phyloP scores from a whole-genome alignment of 1,284 basidiomycete species.

The Volvariella surrecta region DNA sequence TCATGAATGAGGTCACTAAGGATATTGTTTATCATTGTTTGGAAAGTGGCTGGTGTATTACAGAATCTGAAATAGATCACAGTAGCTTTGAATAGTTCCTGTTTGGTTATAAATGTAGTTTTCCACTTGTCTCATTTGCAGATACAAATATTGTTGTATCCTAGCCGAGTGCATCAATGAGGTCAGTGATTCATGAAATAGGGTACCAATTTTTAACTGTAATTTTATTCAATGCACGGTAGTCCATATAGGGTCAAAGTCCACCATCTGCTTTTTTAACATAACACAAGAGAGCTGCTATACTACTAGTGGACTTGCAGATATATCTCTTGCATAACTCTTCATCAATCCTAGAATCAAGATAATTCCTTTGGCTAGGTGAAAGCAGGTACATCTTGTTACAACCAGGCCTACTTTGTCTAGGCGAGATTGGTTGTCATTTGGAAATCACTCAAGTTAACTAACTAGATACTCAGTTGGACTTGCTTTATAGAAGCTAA shows the following conservation, averaged over 20 bases:
- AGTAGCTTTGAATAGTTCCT: background rate
- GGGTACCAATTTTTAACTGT: slow-evolving; percentile 20
- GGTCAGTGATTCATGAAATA: slow-evolving; percentile 20
- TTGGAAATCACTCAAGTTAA: no score
- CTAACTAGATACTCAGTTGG: no score
- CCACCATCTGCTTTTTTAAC: slow-evolving; percentile 34
- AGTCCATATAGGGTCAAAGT: slow-evolving; percentile 26
- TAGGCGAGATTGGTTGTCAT: no score
- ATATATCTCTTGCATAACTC: slow-evolving; percentile 19
- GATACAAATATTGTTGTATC: slow-evolving; percentile 21
- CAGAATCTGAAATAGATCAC: background rate
- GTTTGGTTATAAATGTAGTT: slow-evolving; percentile 22
- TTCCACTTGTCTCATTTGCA: slow-evolving; percentile 21
- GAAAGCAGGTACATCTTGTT: background rate
- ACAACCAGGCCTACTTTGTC: no score
- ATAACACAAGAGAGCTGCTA: slow-evolving; percentile 29
- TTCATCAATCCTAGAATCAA: slow-evolving; percentile 19
- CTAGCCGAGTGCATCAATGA: slow-evolving; percentile 19
- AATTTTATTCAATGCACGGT: slow-evolving; percentile 22
- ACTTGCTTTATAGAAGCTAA: no score
- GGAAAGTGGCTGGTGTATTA: background rate
- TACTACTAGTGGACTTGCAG: slow-evolving; percentile 18
- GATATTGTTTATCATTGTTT: background rate
- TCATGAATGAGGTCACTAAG: background rate
- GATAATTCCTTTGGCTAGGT: no score